phyloP scores from a whole-genome alignment of 1,284 basidiomycete species.

The Coniferiporia sulphurascens region DNA sequence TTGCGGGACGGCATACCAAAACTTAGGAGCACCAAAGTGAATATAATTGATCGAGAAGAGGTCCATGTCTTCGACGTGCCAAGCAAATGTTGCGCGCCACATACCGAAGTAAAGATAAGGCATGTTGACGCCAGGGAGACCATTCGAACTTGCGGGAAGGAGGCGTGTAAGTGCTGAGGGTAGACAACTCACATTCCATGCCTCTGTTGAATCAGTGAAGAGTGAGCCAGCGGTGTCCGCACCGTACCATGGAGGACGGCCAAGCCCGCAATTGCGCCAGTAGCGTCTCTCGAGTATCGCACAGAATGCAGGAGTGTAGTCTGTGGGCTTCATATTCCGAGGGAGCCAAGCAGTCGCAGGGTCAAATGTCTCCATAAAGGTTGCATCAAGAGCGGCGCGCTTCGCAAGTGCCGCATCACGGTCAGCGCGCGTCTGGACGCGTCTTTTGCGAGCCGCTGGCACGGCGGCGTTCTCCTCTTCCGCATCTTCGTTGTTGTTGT shows the following conservation, averaged over 20 bases:
- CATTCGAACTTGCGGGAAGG: slow-evolving; percentile 59
- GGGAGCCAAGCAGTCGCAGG: slow-evolving; percentile 77
- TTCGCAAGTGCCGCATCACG: slow-evolving; percentile 51
- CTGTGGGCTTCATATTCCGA: slow-evolving; percentile 55
- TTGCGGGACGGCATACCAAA: slow-evolving; percentile 97
- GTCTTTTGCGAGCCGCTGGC: slow-evolving; percentile 37
- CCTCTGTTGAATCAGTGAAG: slow-evolving; percentile 74
- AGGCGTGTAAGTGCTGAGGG: slow-evolving; percentile 85
- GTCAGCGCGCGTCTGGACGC: slow-evolving; percentile 41
- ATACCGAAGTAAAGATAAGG: slow-evolving; percentile 99
- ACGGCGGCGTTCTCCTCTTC: slow-evolving; percentile 29
- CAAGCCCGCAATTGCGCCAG: slow-evolving; percentile 89
- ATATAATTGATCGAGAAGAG: slow-evolving; percentile 99
- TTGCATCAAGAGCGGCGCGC: slow-evolving; percentile 48
- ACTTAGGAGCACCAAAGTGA: slow-evolving; percentile 95
- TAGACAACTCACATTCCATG: slow-evolving; percentile 93
- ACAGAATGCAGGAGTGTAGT: slow-evolving; percentile 86
- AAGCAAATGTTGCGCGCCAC: slow-evolving; percentile 98
- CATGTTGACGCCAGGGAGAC: slow-evolving; percentile 92
- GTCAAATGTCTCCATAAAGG: slow-evolving; percentile 69
- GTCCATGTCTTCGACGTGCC: slow-evolving; percentile 99
- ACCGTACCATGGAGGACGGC: slow-evolving; percentile 92
- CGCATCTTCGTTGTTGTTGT: slow-evolving; percentile 33
- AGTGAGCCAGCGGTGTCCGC: slow-evolving; percentile 93
- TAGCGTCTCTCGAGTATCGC: slow-evolving; percentile 84